Percentiles rank a stretch among this genome's conserved stretches.
These are phyloP conservation scores for Obelidium mucronatum DNA, from an alignment of 192 early-diverging fungal genomes.

Conservation along the genomic window DNA sequence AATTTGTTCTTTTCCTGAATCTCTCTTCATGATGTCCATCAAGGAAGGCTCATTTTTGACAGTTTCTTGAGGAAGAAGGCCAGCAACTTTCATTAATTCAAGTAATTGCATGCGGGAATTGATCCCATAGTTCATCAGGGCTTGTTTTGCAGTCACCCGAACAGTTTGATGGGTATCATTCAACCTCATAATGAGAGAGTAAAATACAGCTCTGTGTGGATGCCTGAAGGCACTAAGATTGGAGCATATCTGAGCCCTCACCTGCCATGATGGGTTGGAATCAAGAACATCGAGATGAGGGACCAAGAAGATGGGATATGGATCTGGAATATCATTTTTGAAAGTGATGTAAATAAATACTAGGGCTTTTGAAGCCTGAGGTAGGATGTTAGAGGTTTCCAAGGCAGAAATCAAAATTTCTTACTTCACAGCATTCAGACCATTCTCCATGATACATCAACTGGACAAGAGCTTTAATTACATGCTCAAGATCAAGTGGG, in stretches of 20 bases:
- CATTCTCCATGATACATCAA: slow-evolving; percentile 41
- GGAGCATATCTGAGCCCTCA: slow-evolving; percentile 42
- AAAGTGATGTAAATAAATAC: slow-evolving; percentile 51
- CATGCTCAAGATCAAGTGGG: slow-evolving; percentile 38
- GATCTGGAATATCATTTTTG: slow-evolving; percentile 48
- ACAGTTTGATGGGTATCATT: slow-evolving; percentile 44
- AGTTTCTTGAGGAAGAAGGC: slow-evolving; percentile 27
- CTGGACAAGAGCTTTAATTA: slow-evolving; percentile 40
- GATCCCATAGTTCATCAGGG: slow-evolving; percentile 45
- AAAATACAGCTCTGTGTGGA: slow-evolving; percentile 30
- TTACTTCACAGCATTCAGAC: slow-evolving; percentile 45
- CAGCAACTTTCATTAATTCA: slow-evolving; percentile 42
- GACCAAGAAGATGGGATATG: slow-evolving; percentile 38
- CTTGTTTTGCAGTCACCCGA: slow-evolving; percentile 39
- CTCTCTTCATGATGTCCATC: slow-evolving; percentile 20
- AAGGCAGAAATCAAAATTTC: not conserved
- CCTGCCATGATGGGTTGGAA: slow-evolving; percentile 44
- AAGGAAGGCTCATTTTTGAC: not conserved
- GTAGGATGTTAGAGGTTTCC: too few relatives aligned
- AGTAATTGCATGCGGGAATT: slow-evolving; percentile 36
- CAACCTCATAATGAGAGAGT: slow-evolving; percentile 38
- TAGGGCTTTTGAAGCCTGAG: slow-evolving; percentile 51
- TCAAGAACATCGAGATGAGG: slow-evolving; percentile 47
- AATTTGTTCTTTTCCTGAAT: slow-evolving; percentile 14
- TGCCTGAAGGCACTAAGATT: slow-evolving; percentile 46